Conservation (phyloP, 768 basidiomycete species). For the Phlebiopsis gigantea region DNA sequence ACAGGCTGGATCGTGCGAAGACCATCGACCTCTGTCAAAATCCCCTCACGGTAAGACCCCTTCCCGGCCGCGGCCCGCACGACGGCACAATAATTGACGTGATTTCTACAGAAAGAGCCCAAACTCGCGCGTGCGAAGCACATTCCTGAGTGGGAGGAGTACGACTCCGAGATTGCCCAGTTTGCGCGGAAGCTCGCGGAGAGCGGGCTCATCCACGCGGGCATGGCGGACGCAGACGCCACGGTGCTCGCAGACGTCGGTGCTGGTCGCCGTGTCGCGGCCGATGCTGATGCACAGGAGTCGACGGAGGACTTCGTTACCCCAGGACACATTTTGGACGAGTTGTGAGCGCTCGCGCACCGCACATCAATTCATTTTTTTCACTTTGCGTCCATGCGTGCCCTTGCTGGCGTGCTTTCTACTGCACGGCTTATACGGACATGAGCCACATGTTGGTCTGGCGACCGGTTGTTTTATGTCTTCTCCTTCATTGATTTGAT, state of each 20-base stretch:
- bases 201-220: conserved; percentile 63
- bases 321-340: not conserved
- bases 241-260: conserved; percentile 57
- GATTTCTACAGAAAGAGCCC: conserved; percentile 78
- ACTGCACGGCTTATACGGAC: not conserved
- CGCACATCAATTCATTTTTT: not conserved
- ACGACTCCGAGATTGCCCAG: conserved; percentile 84
- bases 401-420: not conserved
- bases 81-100: no score
- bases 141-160: conserved; percentile 97
- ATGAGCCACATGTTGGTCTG: not conserved
- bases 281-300: not conserved
- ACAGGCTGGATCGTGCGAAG: conserved; percentile 72
- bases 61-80: no score
- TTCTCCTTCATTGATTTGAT: not conserved
- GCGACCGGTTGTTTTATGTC: not conserved
- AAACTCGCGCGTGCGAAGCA: conserved; percentile 89
- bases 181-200: conserved; percentile 72
- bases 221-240: conserved; percentile 61
- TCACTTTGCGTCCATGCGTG: not conserved
- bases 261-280: not conserved
- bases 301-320: not conserved
- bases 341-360: not conserved
- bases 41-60: conserved; percentile 85
- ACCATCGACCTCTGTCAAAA: conserved; percentile 97